Evolutionary conservation across 2,329 filamentous ascomycete species (phyloP), one percentile per base, ranked within the genome.

Genomic region (Chaetomiaceae sp.): DNA sequence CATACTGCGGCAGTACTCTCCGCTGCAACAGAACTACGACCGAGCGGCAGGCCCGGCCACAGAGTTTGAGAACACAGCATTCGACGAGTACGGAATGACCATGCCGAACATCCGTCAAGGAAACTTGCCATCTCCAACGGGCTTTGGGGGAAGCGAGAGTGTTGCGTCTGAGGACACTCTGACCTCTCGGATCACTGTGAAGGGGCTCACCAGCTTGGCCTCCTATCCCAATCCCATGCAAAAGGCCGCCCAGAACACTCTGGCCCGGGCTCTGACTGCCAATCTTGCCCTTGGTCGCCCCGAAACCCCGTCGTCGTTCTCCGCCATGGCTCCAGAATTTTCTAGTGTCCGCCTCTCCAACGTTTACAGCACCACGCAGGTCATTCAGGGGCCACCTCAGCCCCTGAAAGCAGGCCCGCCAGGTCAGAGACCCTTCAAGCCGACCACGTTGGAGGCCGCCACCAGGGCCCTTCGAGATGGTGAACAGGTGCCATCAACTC

Each of bases 141-240:
- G 60, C 4, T 58, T 58, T 30, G 61, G 58, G 31, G 59, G 65
- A 31, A 56, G 59, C n/a, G 59, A 57, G 17, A 57, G 59, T 42
- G 58, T 61, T 20, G 62, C 62, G 31, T 61, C 62, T 17, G 67
- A 68, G 33, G 61, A 63, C 21, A 52, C 25, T 56, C 62, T 55
- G 57, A 61, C 33, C 7, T 50, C 66, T 1, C 60, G 72, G 44
- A 64, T 68, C 51, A 71, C 64, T 40, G 69, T 74, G 59, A 77
- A 78, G 58, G 73, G 70, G 25, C 67, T 80, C 19, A 72, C 73
- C 34, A 80, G 75, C 56, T 61, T 81, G 56, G 77, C 77, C 14
- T 80, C 77, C 1, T 81, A 79, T 56, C 68, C 73, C 4, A 81
- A 81, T 56, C 77, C 76, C 7, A 73, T 69, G 61, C 78, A 79